Percentiles rank a stretch among this genome's conserved stretches.
Conservation (phyloP, 2,329 filamentous ascomycete species). For the Hypoxylon sp. region DNA sequence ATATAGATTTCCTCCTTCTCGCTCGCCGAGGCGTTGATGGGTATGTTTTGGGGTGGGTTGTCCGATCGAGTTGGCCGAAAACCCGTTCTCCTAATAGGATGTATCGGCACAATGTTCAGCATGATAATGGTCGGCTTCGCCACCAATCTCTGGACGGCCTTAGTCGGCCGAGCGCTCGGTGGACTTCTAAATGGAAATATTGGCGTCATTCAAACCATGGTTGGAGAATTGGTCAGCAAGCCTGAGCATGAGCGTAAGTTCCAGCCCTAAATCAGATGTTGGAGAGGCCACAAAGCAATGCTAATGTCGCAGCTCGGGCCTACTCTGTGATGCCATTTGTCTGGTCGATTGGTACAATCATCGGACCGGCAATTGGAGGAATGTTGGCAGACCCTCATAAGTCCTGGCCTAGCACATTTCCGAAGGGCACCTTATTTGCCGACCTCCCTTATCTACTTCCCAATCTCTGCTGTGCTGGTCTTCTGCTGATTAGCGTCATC, state of each 20-base stretch:
- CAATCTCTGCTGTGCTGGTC: conserved; percentile 83
- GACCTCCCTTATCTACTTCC: conserved; percentile 89
- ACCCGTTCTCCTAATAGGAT: conserved; percentile 85
- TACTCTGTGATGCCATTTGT: conserved; percentile 96
- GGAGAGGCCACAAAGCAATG: conserved; percentile 1
- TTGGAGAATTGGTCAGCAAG: conserved; percentile 86
- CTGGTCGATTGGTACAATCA: conserved; percentile 90
- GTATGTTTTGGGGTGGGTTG: conserved; percentile 88
- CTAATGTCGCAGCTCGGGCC: conserved; percentile 73
- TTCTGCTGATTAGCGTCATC: conserved; percentile 84
- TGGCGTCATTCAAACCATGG: conserved; percentile 92
- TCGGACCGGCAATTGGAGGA: conserved; percentile 90
- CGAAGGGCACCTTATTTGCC: conserved; percentile 77
- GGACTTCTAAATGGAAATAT: conserved; percentile 93
- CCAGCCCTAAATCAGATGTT: neutral
- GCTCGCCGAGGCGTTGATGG: conserved; percentile 84
- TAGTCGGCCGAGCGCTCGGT: conserved; percentile 81
- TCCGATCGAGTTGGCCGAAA: conserved; percentile 89
- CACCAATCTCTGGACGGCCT: conserved; percentile 85
- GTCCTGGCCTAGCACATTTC: conserved; percentile 80
- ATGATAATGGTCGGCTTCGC: conserved; percentile 88
- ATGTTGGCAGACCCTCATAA: conserved; percentile 84
- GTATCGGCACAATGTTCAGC: conserved; percentile 84
- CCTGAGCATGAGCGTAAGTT: conserved; percentile 87
- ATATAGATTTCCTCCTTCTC: conserved; percentile 83